Base-by-base conservation (phyloP, 75 land plant species). In the Isoetes taiwanensis region DNA sequence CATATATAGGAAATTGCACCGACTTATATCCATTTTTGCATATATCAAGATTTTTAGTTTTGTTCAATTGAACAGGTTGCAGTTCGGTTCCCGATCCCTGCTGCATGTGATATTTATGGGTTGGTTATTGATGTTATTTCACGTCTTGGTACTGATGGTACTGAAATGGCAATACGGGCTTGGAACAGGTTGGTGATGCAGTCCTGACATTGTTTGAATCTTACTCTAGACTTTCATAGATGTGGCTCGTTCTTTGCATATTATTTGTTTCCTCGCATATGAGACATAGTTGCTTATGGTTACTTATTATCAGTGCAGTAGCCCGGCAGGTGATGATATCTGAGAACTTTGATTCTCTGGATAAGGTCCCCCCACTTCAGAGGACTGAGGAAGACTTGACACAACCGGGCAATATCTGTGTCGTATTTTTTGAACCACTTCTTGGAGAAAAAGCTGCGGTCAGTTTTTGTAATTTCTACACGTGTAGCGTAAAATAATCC, bases 311-410 rank as follows among this genome's bases (percentile, higher is more conserved):
- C 50, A 46, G 50, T 46, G 50, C 50, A 46, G 50, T 16, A 19
- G 50, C 50, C 23, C 50, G 50, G 25, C 50, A 46, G 50, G 6
- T 46, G 6, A 23, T 46, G 16, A n/a, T 46, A 19, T 46, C 50
- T n/a, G 21, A 46, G 16, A 19, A 19, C 9, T 14, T 37, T 9
- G 39, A 37, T 9, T 37, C 39, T 37, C 14, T 37, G 39, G 14
- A 37, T 9, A 37, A 9, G 39, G 39, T n/a, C n/a, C n/a, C n/a
- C n/a, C n/a, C n/a, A n/a, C n/a, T n/a, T n/a, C n/a, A n/a, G n/a
- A n/a, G n/a, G n/a, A n/a, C n/a, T n/a, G n/a, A n/a, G n/a, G n/a
- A n/a, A n/a, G n/a, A n/a, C n/a, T n/a, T n/a, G n/a, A n/a, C n/a
- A n/a, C n/a, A n/a, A n/a, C n/a, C n/a, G n/a, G n/a, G n/a, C n/a